Conservation (phyloP, 768 basidiomycete species). For the Pleurotus tuoliensis region DNA sequence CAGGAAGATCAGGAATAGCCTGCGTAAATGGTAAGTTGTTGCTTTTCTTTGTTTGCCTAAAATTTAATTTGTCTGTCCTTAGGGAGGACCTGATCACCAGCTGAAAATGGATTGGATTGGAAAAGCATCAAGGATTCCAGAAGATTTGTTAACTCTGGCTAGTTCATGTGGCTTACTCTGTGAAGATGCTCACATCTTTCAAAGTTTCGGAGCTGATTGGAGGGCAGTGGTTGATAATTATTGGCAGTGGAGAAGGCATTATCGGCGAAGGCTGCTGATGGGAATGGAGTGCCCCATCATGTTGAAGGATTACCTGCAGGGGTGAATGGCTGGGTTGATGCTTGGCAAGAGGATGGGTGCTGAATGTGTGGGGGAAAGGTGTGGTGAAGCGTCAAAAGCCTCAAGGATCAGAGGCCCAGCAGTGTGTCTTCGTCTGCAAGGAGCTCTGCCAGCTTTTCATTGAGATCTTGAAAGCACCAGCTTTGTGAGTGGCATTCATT, state of each 20-base stretch:
- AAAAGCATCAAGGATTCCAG: neutral
- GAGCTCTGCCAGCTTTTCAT: neutral
- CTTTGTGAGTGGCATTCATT: no score
- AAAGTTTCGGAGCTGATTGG: neutral
- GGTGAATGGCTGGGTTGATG: neutral
- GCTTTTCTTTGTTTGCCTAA: no score
- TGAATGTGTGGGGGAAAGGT: neutral
- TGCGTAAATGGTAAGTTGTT: no score
- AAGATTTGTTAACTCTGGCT: neutral
- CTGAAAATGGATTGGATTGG: no score
- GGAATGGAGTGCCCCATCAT: neutral
- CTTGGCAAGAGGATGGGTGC: neutral
- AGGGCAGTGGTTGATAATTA: neutral
- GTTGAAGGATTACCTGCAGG: neutral
- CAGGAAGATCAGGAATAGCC: no score
- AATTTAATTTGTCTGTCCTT: no score
- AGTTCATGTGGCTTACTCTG: neutral
- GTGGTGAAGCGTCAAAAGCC: neutral
- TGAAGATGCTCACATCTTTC: neutral
- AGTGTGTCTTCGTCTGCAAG: neutral
- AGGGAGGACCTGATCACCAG: no score
- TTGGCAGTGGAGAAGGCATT: neutral
- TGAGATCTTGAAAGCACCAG: neutral
- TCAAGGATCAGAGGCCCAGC: neutral
- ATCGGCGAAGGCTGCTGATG: neutral